phyloP scores from a whole-genome alignment of 1,284 basidiomycete species.

The Ceratobasidium sp. region DNA sequence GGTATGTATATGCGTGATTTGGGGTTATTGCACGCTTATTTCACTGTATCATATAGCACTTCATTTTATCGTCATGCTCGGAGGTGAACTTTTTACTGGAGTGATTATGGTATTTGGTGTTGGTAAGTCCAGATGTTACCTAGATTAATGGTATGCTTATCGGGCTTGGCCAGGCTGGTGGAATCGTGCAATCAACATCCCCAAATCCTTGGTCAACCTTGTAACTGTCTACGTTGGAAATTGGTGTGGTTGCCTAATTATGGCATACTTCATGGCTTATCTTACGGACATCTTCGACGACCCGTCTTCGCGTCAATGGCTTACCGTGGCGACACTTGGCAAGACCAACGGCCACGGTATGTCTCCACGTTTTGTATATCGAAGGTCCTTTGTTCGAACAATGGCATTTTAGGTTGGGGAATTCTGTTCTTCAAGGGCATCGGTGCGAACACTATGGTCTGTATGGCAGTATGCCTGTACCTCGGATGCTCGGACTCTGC shows the following conservation, averaged over 20 bases:
- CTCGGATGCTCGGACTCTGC: constrained; percentile 43
- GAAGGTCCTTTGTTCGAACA: background rate
- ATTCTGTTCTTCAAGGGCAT: constrained; percentile 44
- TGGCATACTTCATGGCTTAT: constrained; percentile 43
- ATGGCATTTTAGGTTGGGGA: constrained; percentile 41
- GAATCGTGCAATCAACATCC: constrained; percentile 14
- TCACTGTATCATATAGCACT: background rate
- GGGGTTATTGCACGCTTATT: background rate
- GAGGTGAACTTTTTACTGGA: constrained; percentile 44
- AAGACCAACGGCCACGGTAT: constrained; percentile 34
- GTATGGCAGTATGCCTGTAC: constrained; percentile 43
- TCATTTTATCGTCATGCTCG: constrained; percentile 39
- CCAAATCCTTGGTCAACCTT: constrained; percentile 38
- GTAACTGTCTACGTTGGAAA: constrained; percentile 43
- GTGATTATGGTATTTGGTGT: constrained; percentile 44
- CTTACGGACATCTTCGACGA: constrained; percentile 42
- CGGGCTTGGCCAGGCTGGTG: background rate
- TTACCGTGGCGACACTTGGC: constrained; percentile 23
- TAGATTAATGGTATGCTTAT: background rate
- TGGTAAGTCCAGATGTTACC: constrained; percentile 33
- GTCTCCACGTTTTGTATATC: background rate
- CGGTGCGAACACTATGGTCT: constrained; percentile 44
- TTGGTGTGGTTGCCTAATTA: constrained; percentile 43
- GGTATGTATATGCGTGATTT: constrained; percentile 32
- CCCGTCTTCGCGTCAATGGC: constrained; percentile 32